phyloP scores from a whole-genome alignment of 2,329 filamentous ascomycete species.

The Colletotrichum sp. region DNA sequence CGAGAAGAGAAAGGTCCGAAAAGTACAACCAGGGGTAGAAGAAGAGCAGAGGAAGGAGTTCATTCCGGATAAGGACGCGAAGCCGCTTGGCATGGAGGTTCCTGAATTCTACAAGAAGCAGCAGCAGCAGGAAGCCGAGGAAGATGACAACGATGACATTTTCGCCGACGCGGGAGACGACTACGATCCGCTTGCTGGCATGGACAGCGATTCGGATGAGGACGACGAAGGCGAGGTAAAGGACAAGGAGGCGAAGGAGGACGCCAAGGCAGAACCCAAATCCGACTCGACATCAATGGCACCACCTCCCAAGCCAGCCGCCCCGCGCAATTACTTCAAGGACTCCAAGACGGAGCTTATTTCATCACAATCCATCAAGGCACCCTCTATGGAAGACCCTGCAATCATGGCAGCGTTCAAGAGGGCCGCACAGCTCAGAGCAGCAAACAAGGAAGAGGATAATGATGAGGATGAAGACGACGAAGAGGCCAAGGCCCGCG shows the following conservation, averaged over 20 bases:
- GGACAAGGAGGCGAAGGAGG: constrained; percentile 25
- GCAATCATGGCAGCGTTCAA: constrained; percentile 84
- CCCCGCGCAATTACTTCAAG: constrained; percentile 66
- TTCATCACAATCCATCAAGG: constrained; percentile 54
- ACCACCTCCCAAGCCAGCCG: constrained; percentile 48
- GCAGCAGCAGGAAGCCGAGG: constrained; percentile 51
- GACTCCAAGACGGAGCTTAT: constrained; percentile 60
- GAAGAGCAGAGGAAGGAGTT: constrained; percentile 47
- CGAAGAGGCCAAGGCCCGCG: constrained; percentile 58
- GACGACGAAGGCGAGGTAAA: constrained; percentile 43
- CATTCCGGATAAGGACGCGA: constrained; percentile 58
- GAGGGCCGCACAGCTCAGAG: constrained; percentile 74
- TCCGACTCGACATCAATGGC: constrained; percentile 42
- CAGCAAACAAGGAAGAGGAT: constrained; percentile 31
- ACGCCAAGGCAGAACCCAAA: constrained; percentile 20
- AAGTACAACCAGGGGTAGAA: constrained; percentile 43
- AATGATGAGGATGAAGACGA: constrained; percentile 43
- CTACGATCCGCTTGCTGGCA: constrained; percentile 69
- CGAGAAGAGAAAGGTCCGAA: constrained; percentile 69
- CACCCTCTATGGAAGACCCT: constrained; percentile 71
- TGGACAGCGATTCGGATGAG: constrained; percentile 49
- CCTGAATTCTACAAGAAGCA: constrained; percentile 61
- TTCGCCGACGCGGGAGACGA: constrained; percentile 71
- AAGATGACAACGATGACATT: constrained; percentile 65
- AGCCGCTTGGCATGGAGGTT: constrained; percentile 69